These are phyloP conservation scores for Gaertneriomyces sp. DNA, from an alignment of 192 early-diverging fungal genomes.

Conservation along the genomic window DNA sequence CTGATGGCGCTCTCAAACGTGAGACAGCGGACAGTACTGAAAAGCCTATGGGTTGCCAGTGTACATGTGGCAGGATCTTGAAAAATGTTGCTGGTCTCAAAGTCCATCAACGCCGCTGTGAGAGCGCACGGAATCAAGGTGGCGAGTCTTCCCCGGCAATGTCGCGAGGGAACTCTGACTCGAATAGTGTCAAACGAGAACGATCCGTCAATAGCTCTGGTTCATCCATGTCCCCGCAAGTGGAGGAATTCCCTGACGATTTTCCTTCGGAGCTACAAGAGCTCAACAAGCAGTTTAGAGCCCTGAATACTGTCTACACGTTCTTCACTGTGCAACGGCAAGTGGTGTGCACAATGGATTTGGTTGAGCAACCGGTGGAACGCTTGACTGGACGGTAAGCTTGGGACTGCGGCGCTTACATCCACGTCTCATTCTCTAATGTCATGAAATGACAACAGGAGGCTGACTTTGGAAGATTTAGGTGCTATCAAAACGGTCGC, in stretches of 20 bases:
- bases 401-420: background rate
- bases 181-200: background rate
- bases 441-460: background rate
- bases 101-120: slow-evolving; percentile 6
- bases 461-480: slow-evolving; percentile 21
- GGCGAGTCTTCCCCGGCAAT: background rate
- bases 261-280: slow-evolving; percentile 17
- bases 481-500: slow-evolving; percentile 25
- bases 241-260: background rate
- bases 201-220: background rate
- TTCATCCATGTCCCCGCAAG: background rate
- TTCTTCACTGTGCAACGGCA: slow-evolving; percentile 32
- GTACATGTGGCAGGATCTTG: slow-evolving; percentile 3
- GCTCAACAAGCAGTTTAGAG: slow-evolving; percentile 21
- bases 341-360: slow-evolving; percentile 28
- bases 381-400: slow-evolving; percentile 18
- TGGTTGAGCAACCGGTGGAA: slow-evolving; percentile 17
- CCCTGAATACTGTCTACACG: slow-evolving; percentile 31
- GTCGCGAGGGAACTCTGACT: background rate
- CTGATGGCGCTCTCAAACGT: background rate
- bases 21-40: background rate
- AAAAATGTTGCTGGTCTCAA: slow-evolving; percentile 1
- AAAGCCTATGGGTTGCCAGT: background rate
- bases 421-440: background rate
- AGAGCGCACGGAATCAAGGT: background rate